These are phyloP conservation scores for Xylaria sp. DNA, from an alignment of 495 filamentous ascomycete species.

Conservation along the genomic window DNA sequence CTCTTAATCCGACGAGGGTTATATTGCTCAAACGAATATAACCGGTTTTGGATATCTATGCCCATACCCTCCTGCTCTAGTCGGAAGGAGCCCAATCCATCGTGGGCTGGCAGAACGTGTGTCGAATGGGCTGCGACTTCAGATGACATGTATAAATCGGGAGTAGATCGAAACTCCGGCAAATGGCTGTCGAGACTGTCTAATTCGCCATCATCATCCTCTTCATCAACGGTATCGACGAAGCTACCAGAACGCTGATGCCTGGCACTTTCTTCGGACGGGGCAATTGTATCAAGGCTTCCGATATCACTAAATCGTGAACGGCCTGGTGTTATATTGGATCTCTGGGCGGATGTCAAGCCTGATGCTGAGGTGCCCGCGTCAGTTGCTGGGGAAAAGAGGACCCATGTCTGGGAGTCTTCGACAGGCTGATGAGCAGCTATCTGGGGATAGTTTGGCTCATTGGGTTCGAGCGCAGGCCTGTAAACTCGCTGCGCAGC, in stretches of 20 bases:
- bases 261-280: conserved; percentile 51
- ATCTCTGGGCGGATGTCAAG: conserved; percentile 74
- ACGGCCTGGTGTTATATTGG: conserved; percentile 72
- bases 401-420: conserved; percentile 92
- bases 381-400: conserved; percentile 81
- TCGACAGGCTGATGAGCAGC: conserved; percentile 53
- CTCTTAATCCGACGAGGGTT: conserved; percentile 76
- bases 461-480: conserved; percentile 56
- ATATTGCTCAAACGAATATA: conserved; percentile 85
- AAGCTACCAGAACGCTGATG: conserved; percentile 51
- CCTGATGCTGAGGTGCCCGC: conserved; percentile 69
- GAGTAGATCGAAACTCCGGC: conserved; percentile 77
- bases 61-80: conserved; percentile 51
- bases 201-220: conserved; percentile 74
- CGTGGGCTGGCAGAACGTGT: conserved; percentile 83
- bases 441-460: conserved; percentile 50
- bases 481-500: conserved; percentile 64
- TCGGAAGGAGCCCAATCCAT: conserved; percentile 85
- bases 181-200: conserved; percentile 92
- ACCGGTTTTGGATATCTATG: conserved; percentile 70
- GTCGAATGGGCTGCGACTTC: conserved; percentile 46
- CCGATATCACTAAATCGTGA: conserved; percentile 87
- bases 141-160: conserved; percentile 57
- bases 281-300: conserved; percentile 72
- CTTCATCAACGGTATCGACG: conserved; percentile 58